Evolutionary conservation across 495 filamentous ascomycete species (phyloP).

Genomic region (Penicillium verhagenii): DNA sequence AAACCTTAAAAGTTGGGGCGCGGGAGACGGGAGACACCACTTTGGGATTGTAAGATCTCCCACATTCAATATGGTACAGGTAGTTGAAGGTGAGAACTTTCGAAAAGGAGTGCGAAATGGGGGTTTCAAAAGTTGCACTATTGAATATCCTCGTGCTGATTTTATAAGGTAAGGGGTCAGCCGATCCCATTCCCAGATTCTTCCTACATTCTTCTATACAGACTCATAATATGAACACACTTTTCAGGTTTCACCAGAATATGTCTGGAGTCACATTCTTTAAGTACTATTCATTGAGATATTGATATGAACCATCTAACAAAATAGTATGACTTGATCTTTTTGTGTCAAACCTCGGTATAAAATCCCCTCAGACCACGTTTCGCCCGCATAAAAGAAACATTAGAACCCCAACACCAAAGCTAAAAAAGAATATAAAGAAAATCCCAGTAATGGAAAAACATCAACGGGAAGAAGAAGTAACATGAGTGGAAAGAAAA

Average conservation of each 20-base stretch:
- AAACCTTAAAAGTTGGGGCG: too few relatives aligned
- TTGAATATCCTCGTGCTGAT: not conserved
- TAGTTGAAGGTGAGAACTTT: not conserved
- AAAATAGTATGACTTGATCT: not conserved
- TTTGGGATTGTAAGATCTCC: too few relatives aligned
- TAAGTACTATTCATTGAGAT: not conserved
- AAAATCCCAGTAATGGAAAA: too few relatives aligned
- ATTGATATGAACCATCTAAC: not conserved
- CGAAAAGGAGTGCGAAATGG: not conserved
- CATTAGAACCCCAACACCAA: constrained; percentile 21
- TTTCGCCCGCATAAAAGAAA: not conserved
- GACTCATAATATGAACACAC: not conserved
- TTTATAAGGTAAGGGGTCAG: constrained; percentile 21
- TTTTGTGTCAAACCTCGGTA: not conserved
- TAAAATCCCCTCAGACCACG: not conserved
- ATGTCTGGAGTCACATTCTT: constrained; percentile 2
- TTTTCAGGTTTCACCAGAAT: constrained; percentile 7
- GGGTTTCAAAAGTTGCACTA: constrained; percentile 11
- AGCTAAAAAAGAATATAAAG: constrained; percentile 10
- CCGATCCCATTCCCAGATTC: constrained; percentile 14
- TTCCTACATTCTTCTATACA: constrained; percentile 2
- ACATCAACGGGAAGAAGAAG: constrained; percentile 2
- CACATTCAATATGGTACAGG: not conserved
- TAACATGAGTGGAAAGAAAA: constrained; percentile 3
- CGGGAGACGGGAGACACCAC: too few relatives aligned